Base-by-base conservation (phyloP, 1,284 basidiomycete species). In the Malassezia equina region DNA sequence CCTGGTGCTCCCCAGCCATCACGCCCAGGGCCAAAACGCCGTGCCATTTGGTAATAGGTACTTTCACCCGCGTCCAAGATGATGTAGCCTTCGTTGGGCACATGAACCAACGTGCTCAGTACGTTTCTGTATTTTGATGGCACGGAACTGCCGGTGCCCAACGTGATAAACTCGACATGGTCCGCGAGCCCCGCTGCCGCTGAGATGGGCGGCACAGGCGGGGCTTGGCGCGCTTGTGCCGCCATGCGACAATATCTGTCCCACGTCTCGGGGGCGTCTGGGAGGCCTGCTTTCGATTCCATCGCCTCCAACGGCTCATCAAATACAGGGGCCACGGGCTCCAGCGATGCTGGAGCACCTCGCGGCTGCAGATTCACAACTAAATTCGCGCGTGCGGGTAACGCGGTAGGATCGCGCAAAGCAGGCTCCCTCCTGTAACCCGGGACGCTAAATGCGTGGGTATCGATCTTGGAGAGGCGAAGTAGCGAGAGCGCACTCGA, bases 61-160 rank as follows among this genome's bases (percentile, higher is more conserved):
- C 88, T 88, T 75, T 96, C 91, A 0, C 91, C 91, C 1, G 81
- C 81, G 65, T 96, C 93, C 3, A 96, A 80, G n/a, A 96, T 76
- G 24, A 95, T 60, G 55, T 60, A 68, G 21, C 66, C 68, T 2
- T 55, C 56, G 9, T 45, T 51, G 7, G 68, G 69, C 6, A 66
- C 55, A 29, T 69, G 60, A 17, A 72, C 58, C 12, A 74, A 58
- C 24, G 70, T 74, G 42, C 63, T 64, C 29, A 65, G 64, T 42
- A 74, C 69, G 42, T 71, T 71, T 42, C 71, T 62, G 46, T 72
- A 70, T 57, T 71, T 72, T 39, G 81, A 86, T 0, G 90, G 88
- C 28, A 86, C 75, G 0, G 89, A 85, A 66, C 88, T 91, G 4
- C 88, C 87, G 0, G 91, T 95, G 1, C 91, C 91, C 1, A 95